Percentiles rank a stretch among this genome's conserved stretches.
phyloP scores from a whole-genome alignment of 106 monocot species.

The Chionographis japonica region DNA sequence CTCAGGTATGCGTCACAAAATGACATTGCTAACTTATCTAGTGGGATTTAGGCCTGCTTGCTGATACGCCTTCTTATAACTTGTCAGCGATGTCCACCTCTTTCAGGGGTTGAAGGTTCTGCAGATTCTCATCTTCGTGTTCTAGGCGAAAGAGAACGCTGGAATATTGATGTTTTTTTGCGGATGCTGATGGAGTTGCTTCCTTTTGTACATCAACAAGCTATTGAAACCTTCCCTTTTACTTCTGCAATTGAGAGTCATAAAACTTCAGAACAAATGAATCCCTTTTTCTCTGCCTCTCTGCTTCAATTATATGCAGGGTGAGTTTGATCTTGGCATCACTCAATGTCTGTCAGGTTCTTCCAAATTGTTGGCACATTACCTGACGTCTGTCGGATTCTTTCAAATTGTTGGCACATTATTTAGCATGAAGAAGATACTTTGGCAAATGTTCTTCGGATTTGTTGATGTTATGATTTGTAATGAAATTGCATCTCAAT shows the following conservation, averaged over 20 bases:
- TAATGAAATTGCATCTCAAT: too few species aligned
- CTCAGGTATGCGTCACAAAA: conserved; percentile 41
- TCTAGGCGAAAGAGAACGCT: conserved; percentile 91
- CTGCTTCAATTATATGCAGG: conserved; percentile 68
- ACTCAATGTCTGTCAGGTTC: background rate
- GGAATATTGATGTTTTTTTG: conserved; percentile 87
- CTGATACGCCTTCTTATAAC: conserved; percentile 17
- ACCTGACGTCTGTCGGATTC: background rate
- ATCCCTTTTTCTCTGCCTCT: conserved; percentile 54
- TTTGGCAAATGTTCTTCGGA: too few species aligned
- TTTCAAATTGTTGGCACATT: background rate
- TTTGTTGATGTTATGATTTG: too few species aligned
- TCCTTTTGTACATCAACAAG: conserved; percentile 66
- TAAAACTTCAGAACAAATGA: conserved; percentile 25
- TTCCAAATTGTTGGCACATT: background rate
- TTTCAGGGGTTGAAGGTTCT: conserved; percentile 93
- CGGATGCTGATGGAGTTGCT: conserved; percentile 81
- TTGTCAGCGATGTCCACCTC: conserved; percentile 80
- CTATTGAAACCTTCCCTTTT: conserved; percentile 80
- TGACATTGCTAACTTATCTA: background rate
- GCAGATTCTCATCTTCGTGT: conserved; percentile 82
- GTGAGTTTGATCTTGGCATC: conserved; percentile 35
- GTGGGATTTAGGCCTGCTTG: background rate
- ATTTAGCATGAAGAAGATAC: too few species aligned
- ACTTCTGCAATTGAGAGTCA: conserved; percentile 23